A percentile compares a stretch with the other conserved stretches of the same genome.
Evolutionary conservation across 2,329 filamentous ascomycete genomes (phyloP).

Genomic region (Coniochaeta sp.): DNA sequence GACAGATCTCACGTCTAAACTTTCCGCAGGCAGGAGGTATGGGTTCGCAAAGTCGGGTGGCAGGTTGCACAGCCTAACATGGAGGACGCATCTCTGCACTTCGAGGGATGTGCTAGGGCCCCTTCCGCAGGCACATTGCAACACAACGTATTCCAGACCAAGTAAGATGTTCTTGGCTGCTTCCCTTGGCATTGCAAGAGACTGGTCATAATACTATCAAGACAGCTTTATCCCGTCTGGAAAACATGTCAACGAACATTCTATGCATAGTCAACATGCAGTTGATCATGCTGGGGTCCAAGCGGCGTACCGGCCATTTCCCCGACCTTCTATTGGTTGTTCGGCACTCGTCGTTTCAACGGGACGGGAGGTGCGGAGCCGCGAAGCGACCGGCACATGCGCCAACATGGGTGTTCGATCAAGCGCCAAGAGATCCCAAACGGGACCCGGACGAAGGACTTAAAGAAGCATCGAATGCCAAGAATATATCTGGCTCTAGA

Average conservation of each 20-base stretch:
- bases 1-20: not conserved
- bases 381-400: slow-evolving; percentile 1
- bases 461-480: not conserved
- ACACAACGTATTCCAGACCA: not conserved
- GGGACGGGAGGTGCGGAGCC: slow-evolving; percentile 8
- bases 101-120: not conserved
- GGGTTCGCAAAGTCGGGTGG: not conserved
- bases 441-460: not conserved
- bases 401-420: slow-evolving; percentile 6
- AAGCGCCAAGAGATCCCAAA: slow-evolving; percentile 7
- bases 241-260: not conserved
- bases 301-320: not conserved
- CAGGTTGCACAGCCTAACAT: not conserved
- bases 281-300: slow-evolving; percentile 3
- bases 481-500: not conserved
- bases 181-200: not conserved
- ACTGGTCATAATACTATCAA: not conserved
- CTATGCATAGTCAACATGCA: not conserved
- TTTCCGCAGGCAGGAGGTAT: not conserved
- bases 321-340: slow-evolving; percentile 6
- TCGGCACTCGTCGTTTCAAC: slow-evolving; percentile 10
- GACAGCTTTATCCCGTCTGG: not conserved
- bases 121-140: not conserved
- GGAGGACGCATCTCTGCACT: not conserved
- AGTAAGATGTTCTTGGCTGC: not conserved